Conservation (phyloP, 2,329 filamentous ascomycete genomes). For the Sporothrix inflata region DNA sequence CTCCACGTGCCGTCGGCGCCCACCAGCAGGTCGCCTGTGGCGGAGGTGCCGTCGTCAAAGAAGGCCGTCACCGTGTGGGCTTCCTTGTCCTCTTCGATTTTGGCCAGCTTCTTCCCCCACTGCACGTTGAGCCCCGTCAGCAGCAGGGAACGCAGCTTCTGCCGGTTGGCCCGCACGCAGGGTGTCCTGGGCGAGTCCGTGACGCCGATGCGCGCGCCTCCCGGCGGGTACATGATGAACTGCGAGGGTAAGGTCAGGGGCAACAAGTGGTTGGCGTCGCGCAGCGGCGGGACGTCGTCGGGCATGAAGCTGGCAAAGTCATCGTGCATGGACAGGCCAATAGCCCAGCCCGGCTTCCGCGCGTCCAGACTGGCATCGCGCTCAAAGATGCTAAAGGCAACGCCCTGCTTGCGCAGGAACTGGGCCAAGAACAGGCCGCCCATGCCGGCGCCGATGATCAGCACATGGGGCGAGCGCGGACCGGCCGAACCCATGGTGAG, state of each 20-base stretch:
- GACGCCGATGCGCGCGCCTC: conserved; percentile 30
- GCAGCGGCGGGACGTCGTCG: conserved; percentile 34
- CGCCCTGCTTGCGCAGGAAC: conserved; percentile 40
- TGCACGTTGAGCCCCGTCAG: conserved; percentile 40
- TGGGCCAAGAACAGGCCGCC: conserved; percentile 49
- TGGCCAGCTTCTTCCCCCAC: conserved; percentile 45
- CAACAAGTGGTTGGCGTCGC: conserved; percentile 35
- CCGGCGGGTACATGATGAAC: conserved; percentile 32
- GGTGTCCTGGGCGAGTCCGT: conserved; percentile 38
- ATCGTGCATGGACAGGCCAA: conserved; percentile 40
- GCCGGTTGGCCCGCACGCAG: conserved; percentile 41
- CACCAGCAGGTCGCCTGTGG: conserved; percentile 50
- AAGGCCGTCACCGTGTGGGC: conserved; percentile 43
- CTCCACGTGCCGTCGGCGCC: conserved; percentile 52
- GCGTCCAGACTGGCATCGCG: conserved; percentile 39
- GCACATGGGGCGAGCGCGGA: conserved; percentile 36
- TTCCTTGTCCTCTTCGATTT: conserved; percentile 42
- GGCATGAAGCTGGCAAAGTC: conserved; percentile 35
- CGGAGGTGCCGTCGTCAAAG: conserved; percentile 50
- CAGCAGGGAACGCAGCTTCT: conserved; percentile 38
- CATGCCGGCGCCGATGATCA: conserved; percentile 50
- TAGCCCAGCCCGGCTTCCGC: conserved; percentile 40
- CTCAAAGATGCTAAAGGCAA: conserved; percentile 46
- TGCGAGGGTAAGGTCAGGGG: conserved; percentile 38
- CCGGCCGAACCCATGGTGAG: conserved; percentile 2